Conservation (phyloP, 179 eudicot species). For the Spergularia azorica region DNA sequence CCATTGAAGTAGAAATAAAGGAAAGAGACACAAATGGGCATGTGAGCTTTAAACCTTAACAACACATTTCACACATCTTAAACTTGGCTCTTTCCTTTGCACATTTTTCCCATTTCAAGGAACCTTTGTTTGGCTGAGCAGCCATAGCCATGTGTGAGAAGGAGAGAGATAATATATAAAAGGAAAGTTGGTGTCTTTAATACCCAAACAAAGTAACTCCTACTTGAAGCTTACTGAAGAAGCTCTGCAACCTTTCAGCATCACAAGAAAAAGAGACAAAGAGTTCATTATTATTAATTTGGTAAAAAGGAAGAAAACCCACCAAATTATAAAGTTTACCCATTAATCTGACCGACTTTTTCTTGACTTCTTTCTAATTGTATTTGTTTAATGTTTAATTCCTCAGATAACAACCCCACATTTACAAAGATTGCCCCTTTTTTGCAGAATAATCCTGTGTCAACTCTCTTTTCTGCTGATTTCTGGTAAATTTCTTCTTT, state of each 20-base stretch:
- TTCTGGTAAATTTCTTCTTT: constrained; percentile 1
- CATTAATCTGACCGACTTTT: constrained; percentile 14
- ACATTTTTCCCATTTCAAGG: background rate
- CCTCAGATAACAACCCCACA: background rate
- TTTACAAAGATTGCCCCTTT: background rate
- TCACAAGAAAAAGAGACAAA: background rate
- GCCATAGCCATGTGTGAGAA: background rate
- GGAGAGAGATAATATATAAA: background rate
- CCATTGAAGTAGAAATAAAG: background rate
- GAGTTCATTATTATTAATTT: background rate
- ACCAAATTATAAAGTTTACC: background rate
- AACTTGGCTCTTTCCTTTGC: too few relatives aligned
- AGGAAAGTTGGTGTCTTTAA: background rate
- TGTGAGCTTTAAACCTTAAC: constrained; percentile 1
- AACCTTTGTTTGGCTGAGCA: background rate
- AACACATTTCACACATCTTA: too few relatives aligned
- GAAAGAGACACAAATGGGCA: constrained; percentile 11
- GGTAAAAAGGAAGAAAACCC: background rate
- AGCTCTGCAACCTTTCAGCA: background rate
- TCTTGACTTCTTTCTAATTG: background rate
- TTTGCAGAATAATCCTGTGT: background rate
- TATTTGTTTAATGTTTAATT: background rate
- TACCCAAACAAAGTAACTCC: background rate
- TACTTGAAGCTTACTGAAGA: background rate
- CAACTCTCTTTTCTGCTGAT: constrained; percentile 4